Conservation (phyloP, 257 asterid species). For the Salvia rosmarinus region DNA sequence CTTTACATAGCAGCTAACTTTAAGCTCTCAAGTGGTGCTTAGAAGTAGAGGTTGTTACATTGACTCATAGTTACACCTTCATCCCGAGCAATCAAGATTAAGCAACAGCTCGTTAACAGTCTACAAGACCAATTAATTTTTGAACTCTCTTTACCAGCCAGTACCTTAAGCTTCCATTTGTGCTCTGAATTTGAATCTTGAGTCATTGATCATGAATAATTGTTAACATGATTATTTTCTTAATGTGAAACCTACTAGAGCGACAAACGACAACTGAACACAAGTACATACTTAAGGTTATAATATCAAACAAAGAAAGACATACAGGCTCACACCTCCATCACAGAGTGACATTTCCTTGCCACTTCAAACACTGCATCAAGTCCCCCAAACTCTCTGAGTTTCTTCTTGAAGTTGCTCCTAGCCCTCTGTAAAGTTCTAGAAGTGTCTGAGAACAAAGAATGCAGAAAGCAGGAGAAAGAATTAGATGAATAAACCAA, state of each 20-base stretch:
- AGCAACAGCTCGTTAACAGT: neutral
- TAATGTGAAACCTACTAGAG: conserved; percentile 1
- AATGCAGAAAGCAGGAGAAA: conserved; percentile 16
- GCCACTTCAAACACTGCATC: conserved; percentile 80
- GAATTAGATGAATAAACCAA: neutral
- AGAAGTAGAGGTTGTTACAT: neutral
- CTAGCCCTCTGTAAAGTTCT: conserved; percentile 60
- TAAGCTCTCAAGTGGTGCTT: neutral
- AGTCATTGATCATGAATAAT: neutral
- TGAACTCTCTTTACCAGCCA: neutral
- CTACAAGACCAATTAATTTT: neutral
- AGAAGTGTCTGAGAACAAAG: conserved; percentile 52
- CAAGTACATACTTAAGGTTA: neutral
- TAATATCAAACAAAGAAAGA: conserved; percentile 31
- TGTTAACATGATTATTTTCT: conserved; percentile 9
- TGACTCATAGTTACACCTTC: neutral
- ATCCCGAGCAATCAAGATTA: neutral
- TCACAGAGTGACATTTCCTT: conserved; percentile 60
- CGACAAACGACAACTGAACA: neutral
- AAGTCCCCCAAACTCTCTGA: conserved; percentile 85
- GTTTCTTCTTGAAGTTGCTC: conserved; percentile 70
- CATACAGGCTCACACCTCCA: conserved; percentile 66
- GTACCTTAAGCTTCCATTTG: conserved; percentile 9
- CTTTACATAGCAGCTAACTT: neutral
- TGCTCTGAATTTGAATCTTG: neutral